These are phyloP conservation scores for Capsella rubella DNA, from an alignment of 441 rosid species.

Conservation along the genomic window DNA sequence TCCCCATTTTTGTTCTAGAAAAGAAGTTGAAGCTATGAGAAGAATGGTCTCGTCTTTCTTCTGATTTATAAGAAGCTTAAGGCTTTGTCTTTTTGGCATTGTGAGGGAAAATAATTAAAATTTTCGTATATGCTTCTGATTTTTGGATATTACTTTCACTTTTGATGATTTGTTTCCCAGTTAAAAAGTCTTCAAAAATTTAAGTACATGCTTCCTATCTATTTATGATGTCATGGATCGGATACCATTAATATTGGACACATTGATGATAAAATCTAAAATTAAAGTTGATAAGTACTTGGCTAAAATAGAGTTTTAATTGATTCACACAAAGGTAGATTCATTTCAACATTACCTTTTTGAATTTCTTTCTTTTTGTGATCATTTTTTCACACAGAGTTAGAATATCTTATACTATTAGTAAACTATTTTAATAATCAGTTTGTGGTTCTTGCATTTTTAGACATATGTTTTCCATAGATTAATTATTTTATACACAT, in stretches of 20 bases:
- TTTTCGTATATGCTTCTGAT: background rate
- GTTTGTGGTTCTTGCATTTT: background rate
- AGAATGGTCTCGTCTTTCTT: slow-evolving; percentile 27
- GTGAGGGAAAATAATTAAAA: background rate
- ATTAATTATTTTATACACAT: background rate
- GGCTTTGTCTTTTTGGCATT: background rate
- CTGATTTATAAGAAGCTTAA: slow-evolving; percentile 34
- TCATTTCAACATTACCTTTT: background rate
- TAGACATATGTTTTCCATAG: slow-evolving; percentile 10
- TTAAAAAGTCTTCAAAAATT: background rate
- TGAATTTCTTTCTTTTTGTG: background rate
- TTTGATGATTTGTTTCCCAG: background rate
- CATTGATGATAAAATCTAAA: background rate
- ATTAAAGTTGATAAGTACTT: background rate
- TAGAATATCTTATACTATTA: background rate
- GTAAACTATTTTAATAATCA: background rate
- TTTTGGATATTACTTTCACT: background rate
- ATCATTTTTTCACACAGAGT: background rate
- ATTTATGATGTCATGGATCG: background rate
- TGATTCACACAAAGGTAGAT: background rate
- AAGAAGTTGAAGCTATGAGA: slow-evolving; percentile 10
- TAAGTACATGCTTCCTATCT: background rate
- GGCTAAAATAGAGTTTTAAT: background rate
- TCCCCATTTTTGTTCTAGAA: slow-evolving; percentile 30
- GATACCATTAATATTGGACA: background rate